Percentiles rank a stretch among this genome's conserved stretches.
phyloP scores from a whole-genome alignment of 2,329 filamentous ascomycete genomes.

The Clarireedia monteithiana region DNA sequence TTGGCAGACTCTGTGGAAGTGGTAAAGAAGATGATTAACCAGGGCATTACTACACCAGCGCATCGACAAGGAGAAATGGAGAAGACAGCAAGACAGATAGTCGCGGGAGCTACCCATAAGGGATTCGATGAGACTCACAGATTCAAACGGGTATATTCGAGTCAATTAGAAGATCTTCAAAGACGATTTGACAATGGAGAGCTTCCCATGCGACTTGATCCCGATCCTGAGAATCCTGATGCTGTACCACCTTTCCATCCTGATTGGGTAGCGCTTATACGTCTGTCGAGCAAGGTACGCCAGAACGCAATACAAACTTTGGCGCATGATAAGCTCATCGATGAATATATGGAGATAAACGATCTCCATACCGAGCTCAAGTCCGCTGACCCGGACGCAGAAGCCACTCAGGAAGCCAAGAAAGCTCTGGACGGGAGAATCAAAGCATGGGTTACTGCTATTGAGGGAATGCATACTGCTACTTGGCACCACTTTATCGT shows the following conservation, averaged over 20 bases:
- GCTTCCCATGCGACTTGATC: not conserved
- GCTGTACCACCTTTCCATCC: not conserved
- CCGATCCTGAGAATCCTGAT: not conserved
- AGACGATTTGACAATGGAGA: not conserved
- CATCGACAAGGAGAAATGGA: slow-evolving; percentile 35
- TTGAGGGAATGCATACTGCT: not conserved
- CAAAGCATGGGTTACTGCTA: not conserved
- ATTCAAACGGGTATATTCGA: not conserved
- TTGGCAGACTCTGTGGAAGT: slow-evolving; percentile 35
- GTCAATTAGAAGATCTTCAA: not conserved
- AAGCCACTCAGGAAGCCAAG: not conserved
- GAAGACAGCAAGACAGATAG: slow-evolving; percentile 7
- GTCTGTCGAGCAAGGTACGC: not conserved
- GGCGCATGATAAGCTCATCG: not conserved
- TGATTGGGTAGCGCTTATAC: not conserved
- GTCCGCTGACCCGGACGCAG: not conserved
- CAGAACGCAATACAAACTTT: not conserved
- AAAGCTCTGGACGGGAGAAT: not conserved
- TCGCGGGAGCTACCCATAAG: slow-evolving; percentile 14
- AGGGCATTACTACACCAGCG: slow-evolving; percentile 36
- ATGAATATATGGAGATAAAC: not conserved
- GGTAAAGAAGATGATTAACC: slow-evolving; percentile 39
- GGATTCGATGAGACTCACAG: not conserved
- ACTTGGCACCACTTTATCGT: not conserved
- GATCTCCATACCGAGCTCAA: not conserved